Percentiles rank a stretch among this genome's conserved stretches.
Evolutionary conservation across 2,329 filamentous ascomycete species (phyloP).

Genomic region (Tolypocladium cylindrosporum): DNA sequence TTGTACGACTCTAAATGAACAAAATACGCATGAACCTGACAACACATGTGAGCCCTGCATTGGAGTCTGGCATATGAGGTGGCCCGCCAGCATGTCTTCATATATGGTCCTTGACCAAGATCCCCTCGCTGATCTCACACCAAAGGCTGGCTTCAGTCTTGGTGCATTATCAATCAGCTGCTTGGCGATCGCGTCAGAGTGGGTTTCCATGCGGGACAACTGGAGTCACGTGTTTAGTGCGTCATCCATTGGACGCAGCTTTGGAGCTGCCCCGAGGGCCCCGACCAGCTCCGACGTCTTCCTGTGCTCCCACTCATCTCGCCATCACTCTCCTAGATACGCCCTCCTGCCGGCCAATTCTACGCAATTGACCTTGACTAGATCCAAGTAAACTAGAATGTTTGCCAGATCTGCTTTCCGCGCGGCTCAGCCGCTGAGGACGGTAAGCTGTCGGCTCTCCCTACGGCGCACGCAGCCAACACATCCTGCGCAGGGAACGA

Average conservation of each 20-base stretch:
- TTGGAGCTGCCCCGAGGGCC: background rate
- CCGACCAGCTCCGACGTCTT: background rate
- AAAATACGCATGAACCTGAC: background rate
- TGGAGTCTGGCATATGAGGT: background rate
- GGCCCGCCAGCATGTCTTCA: background rate
- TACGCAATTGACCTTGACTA: slow-evolving; percentile 12
- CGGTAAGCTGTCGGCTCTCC: slow-evolving; percentile 35
- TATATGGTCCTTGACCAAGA: no score
- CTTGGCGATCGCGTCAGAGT: background rate
- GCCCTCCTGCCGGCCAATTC: slow-evolving; percentile 7
- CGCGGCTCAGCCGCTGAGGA: slow-evolving; percentile 53
- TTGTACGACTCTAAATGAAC: background rate
- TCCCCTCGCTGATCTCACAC: no score
- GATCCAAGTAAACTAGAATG: slow-evolving; percentile 34
- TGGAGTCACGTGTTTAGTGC: background rate
- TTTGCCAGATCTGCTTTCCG: slow-evolving; percentile 57
- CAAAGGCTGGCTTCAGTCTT: background rate
- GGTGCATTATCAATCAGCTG: background rate
- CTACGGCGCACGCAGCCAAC: background rate
- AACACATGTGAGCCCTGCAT: background rate
- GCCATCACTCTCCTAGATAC: background rate
- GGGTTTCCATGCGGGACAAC: background rate
- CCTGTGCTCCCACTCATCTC: background rate
- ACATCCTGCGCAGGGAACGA: background rate
- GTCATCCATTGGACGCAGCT: background rate